phyloP scores from a whole-genome alignment of 306 rosid genomes.

The Rubus idaeus region DNA sequence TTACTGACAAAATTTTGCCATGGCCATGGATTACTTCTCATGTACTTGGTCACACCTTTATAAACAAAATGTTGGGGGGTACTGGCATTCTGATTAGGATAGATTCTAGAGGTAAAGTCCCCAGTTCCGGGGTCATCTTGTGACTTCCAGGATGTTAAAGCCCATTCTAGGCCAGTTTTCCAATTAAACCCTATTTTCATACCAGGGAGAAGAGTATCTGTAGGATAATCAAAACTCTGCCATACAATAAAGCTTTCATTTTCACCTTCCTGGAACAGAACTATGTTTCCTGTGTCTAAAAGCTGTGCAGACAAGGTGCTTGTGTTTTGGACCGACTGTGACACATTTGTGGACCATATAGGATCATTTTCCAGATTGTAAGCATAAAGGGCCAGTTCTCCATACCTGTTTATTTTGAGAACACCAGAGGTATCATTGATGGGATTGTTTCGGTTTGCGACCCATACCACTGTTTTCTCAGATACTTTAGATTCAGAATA shows the following conservation, averaged over 20 bases:
- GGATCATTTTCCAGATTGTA: neutral
- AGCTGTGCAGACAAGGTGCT: slow-evolving; percentile 4
- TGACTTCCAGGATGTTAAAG: no score
- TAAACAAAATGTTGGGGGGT: no score
- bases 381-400: neutral
- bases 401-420: slow-evolving; percentile 1
- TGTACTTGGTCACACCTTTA: no score
- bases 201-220: slow-evolving; percentile 27
- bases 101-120: no score
- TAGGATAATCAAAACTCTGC: slow-evolving; percentile 46
- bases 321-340: neutral
- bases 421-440: slow-evolving; percentile 23
- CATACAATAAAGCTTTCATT: neutral
- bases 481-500: neutral
- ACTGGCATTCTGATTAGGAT: no score
- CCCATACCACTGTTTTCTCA: slow-evolving; percentile 43
- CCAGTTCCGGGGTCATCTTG: no score
- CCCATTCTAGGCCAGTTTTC: slow-evolving; percentile 19
- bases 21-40: no score
- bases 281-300: slow-evolving; percentile 16
- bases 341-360: slow-evolving; percentile 15
- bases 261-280: neutral
- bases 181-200: slow-evolving; percentile 10
- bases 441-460: slow-evolving; percentile 2
- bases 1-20: no score